Conservation (phyloP, 179 eudicot genomes). For the Gypsophila paniculata region DNA sequence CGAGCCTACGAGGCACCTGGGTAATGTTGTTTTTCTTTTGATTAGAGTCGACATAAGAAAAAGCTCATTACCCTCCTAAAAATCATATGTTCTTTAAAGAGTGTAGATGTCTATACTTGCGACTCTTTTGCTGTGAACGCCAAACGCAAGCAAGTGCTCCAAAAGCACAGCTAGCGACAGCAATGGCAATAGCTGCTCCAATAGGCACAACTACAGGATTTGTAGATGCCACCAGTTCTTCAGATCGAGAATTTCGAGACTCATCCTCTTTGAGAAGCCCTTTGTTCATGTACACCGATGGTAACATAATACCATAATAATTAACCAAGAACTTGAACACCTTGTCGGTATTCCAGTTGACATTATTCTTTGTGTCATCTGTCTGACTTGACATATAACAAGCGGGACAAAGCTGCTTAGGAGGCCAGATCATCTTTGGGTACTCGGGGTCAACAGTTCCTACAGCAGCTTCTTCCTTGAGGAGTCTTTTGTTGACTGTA, state of each 20-base stretch:
- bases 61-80: slow-evolving; percentile 39
- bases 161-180: slow-evolving; percentile 85
- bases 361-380: slow-evolving; percentile 19
- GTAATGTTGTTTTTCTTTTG: neutral
- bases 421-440: slow-evolving; percentile 85
- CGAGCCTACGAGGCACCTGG: neutral
- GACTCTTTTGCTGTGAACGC: slow-evolving; percentile 90
- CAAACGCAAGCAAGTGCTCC: slow-evolving; percentile 92
- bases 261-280: slow-evolving; percentile 28
- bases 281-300: slow-evolving; percentile 44
- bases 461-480: slow-evolving; percentile 59
- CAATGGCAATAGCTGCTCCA: slow-evolving; percentile 90
- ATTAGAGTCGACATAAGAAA: slow-evolving; percentile 13
- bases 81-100: slow-evolving; percentile 75
- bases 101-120: slow-evolving; percentile 86
- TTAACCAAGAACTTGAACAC: slow-evolving; percentile 65
- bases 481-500: slow-evolving; percentile 70
- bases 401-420: slow-evolving; percentile 76
- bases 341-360: slow-evolving; percentile 59
- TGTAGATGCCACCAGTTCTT: slow-evolving; percentile 48
- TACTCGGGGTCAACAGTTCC: slow-evolving; percentile 73
- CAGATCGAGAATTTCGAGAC: slow-evolving; percentile 25
- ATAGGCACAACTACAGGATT: slow-evolving; percentile 74
- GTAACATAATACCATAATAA: slow-evolving; percentile 68
- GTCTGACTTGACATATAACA: slow-evolving; percentile 46